A percentile compares a stretch with the other conserved stretches of the same genome.
Conservation (phyloP, 805 yeast species). For the Suhomyces canberraensis region DNA sequence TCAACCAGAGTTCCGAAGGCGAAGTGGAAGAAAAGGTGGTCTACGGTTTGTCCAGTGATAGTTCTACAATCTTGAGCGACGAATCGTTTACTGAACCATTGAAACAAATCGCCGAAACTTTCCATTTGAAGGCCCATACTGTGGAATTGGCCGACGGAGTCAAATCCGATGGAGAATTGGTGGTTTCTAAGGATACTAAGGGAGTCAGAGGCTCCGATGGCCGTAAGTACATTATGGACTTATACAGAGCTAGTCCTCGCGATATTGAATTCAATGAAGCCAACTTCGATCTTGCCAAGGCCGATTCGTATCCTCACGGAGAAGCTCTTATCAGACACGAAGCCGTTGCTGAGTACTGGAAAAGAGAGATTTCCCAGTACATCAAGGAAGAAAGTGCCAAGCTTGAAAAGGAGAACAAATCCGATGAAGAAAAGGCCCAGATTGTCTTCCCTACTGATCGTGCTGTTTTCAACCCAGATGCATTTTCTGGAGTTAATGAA, state of each 20-base stretch:
- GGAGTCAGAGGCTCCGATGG: constrained; percentile 85
- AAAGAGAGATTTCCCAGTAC: constrained; percentile 54
- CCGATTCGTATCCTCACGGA: constrained; percentile 73
- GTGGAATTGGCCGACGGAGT: constrained; percentile 49
- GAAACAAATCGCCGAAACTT: constrained; percentile 60
- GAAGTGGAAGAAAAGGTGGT: constrained; percentile 51
- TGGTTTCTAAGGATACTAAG: constrained; percentile 74
- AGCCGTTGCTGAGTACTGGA: constrained; percentile 91
- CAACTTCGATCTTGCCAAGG: constrained; percentile 38
- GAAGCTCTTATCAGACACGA: constrained; percentile 80
- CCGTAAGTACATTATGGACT: constrained; percentile 78
- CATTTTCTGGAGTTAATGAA: constrained; percentile 46
- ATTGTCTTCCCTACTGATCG: constrained; percentile 51
- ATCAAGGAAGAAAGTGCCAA: constrained; percentile 30
- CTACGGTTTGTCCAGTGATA: constrained; percentile 73
- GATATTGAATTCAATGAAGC: constrained; percentile 74
- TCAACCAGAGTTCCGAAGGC: constrained; percentile 43
- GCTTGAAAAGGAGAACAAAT: constrained; percentile 37
- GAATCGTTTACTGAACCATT: constrained; percentile 54
- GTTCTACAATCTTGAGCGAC: constrained; percentile 46
- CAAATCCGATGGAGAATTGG: constrained; percentile 43
- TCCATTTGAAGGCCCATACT: constrained; percentile 73
- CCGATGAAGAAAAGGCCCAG: constrained; percentile 42
- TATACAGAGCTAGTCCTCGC: constrained; percentile 79
- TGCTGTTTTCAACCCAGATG: constrained; percentile 77